Evolutionary conservation across 2,329 filamentous ascomycete genomes (phyloP), one percentile per base, ranked within the genome.

Genomic region (Phoma sp.): DNA sequence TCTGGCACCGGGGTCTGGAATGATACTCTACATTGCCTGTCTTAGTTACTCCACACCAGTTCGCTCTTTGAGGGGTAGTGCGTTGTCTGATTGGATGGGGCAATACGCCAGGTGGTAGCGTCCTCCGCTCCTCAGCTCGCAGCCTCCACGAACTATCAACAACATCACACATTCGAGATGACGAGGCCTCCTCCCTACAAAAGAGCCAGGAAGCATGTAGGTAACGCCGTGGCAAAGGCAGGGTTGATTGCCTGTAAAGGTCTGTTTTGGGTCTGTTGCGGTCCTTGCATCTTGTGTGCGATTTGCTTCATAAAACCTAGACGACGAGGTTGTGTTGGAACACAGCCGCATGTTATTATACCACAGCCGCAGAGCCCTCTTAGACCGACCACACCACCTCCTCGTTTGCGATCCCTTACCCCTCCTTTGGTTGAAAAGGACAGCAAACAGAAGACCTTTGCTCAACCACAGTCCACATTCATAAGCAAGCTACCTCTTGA

Each of bases 401-500:
- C 64, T n/a, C 61, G 64, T 30, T 47, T 43, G 32, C 59, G 62
- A 30, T 47, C 56, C 14, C 51, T 65, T 9, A 60, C 53, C 2
- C 32, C 64, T 7, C 49, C 61, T 6, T 53, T 57, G 1, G 30
- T 49, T 10, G 42, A 57, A 3, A 42, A 48, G 12, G 45, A 57
- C n/a, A n/a, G 28, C 7, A 7, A 40, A 3, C 62, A 67, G 43
- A 43, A 9, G 14, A 64, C 56, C 10, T 25, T 55, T 4, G 47
- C 55, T 15, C 65, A 66, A 42, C 33, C 48, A 12, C 60, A 56
- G 15, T 67, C 62, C n/a, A 21, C 47, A 2, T 62, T 67, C 36
- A 47, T 66, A 15, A 49, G 29, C 7, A 66, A 59, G 32, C 33
- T 67, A 2, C 62, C 65, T 7, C 42, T 65, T 37, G 65, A 67